Percentiles rank a stretch among this genome's conserved stretches.
Conservation (phyloP, 495 filamentous ascomycete species). For the Aspergillus saccharolyticus region DNA sequence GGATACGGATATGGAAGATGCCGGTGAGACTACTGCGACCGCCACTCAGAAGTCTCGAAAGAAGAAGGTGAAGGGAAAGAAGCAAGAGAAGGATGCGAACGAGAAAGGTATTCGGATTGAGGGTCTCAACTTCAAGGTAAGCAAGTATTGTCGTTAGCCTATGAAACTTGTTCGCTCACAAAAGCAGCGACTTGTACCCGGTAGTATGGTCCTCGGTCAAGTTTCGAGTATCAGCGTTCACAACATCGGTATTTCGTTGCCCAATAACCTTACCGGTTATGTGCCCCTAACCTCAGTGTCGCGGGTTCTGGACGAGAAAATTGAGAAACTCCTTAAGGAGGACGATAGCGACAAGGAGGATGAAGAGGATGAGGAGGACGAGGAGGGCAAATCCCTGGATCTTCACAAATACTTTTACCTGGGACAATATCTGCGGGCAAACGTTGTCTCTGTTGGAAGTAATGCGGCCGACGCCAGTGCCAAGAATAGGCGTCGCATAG, state of each 20-base stretch:
- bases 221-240: conserved; percentile 73
- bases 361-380: conserved; percentile 50
- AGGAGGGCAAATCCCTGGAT: conserved; percentile 59
- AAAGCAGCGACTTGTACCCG: conserved; percentile 67
- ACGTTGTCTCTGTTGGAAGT: conserved; percentile 65
- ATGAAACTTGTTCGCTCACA: conserved; percentile 31
- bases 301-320: conserved; percentile 57
- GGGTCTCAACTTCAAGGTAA: conserved; percentile 82
- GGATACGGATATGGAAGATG: conserved; percentile 45
- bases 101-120: conserved; percentile 70
- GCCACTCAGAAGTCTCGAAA: conserved; percentile 49
- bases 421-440: conserved; percentile 86
- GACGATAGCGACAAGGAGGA: conserved; percentile 47
- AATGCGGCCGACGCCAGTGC: conserved; percentile 49
- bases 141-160: conserved; percentile 10
- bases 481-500: conserved; percentile 75
- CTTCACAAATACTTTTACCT: conserved; percentile 68
- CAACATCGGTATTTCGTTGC: conserved; percentile 74
- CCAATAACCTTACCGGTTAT: conserved; percentile 89
- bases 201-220: conserved; percentile 81
- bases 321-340: conserved; percentile 58
- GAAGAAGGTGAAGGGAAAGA: conserved; percentile 47
- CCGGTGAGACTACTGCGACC: conserved; percentile 21
- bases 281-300: conserved; percentile 89
- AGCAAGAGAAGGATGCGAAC: conserved; percentile 39